Base-by-base conservation (phyloP, 768 basidiomycete species). In the Pleurotus djamor region DNA sequence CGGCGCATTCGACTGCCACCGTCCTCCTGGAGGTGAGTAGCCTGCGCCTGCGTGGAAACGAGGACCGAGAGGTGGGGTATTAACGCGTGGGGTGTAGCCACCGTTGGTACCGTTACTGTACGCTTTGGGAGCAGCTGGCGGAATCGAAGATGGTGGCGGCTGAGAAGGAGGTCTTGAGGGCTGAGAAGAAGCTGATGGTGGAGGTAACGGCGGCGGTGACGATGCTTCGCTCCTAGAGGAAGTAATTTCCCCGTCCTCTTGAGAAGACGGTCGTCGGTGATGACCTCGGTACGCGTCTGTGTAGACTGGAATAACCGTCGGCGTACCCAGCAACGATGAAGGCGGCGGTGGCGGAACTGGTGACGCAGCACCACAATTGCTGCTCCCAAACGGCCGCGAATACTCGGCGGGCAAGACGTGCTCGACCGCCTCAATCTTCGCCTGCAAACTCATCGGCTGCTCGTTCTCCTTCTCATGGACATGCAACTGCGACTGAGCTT, bases 191-290 rank as follows among this genome's bases (percentile, higher is more conserved):
- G 61, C 35, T 48, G 47, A 1, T 59, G 60, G 55, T 32, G 5
- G n/a, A 16, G 45, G 45, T 17, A 17, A 17, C 7, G 59, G 63
- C 1, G 64, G 60, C 0, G 64, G 63, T 0, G 64, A 57, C 0
- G 64, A 61, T 13, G 66, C 62, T 6, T 64, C 64, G 16, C 63
- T 60, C 3, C 63, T 68, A 44, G 66, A 77, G 0, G 66, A 17
- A 41, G 68, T 66, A 57, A 84, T 83, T 66, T 84, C 83, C 4
- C 82, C 83, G 44, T 84, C 83, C 66, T 84, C 83, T 32, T 79
- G 80, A 4, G 80, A 28, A 28, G 21, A 76, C 0, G 69, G 65
- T 7, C 71, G 68, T n/a, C 69, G 69, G 6, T 72, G 60, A 47
- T 61, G 21, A 43, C 62, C 57, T 36, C 57, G 44, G 17, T 56